Conservation (phyloP, 441 rosid genomes). For the Metrosideros polymorpha region DNA sequence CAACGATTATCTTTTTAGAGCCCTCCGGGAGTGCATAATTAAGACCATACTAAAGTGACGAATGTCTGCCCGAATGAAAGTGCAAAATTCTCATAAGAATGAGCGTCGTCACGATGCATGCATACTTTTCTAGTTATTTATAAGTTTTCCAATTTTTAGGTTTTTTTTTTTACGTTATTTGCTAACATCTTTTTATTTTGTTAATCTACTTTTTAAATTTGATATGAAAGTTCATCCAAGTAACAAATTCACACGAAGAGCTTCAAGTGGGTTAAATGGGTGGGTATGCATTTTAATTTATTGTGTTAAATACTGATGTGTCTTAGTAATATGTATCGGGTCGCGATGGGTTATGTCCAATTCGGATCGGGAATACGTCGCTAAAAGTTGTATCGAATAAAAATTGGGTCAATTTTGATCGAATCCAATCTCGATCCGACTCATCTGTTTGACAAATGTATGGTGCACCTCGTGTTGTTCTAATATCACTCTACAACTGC, state of each 20-base stretch:
- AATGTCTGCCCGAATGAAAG: accelerated
- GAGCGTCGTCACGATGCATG: accelerated
- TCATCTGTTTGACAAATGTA: too few species aligned
- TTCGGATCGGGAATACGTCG: accelerated
- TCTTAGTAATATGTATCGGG: neutral
- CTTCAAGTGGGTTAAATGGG: accelerated
- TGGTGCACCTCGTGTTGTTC: too few species aligned
- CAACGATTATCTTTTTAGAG: too few species aligned
- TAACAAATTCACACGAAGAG: neutral
- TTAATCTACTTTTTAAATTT: neutral
- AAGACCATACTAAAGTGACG: neutral
- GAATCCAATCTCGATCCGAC: neutral
- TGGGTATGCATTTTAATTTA: neutral
- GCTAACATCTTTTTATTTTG: neutral
- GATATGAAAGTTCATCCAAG: neutral
- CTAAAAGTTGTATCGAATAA: neutral
- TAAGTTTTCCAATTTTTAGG: neutral
- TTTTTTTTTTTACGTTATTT: neutral
- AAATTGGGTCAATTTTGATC: neutral
- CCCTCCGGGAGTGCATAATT: neutral
- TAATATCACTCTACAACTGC: neutral
- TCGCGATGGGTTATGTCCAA: neutral
- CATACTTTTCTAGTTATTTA: neutral
- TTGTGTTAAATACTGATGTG: neutral
- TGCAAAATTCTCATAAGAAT: neutral